Base-by-base conservation (phyloP, 805 yeast species). In the Candida oleophila region DNA sequence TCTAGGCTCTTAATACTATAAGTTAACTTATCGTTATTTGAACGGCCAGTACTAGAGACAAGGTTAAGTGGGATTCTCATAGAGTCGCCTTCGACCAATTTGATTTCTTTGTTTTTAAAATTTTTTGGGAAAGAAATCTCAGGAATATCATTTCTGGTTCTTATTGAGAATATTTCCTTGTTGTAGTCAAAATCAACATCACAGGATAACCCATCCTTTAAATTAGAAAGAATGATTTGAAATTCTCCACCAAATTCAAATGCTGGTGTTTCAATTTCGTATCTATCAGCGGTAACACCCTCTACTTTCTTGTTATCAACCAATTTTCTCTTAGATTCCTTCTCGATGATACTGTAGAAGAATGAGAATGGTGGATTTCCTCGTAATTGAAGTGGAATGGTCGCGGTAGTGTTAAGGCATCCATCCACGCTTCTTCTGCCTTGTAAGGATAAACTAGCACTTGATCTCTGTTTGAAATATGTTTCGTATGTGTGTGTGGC, bases 281-380 rank as follows among this genome's bases (percentile, higher is more conserved):
- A 71, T 1, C 54, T 51, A 46, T 69, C 61, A 0, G 60, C 62
- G 2, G 53, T 54, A 39, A 82, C 75, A 4, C 76, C 61, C 0
- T 65, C 62, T 41, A 66, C 74, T 14, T 22, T 5, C 21, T 22
- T 16, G 1, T 63, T 51, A 2, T 48, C 42, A 8, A 58, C 43
- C 12, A 62, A 49, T 20, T 56, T 55, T 16, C 54, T 51, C 3
- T 58, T 56, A 2, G 62, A 51, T 12, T 47, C 41, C 4, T 68
- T 64, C 44, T 84, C 85, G 16, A 85, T 63, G 19, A 92, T 68
- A 45, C 82, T 87, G 64, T 90, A 91, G 19, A 71, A 73, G 45
- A 94, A 71, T 2, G 77, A 69, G 54, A 85, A 89, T 3, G 98
- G 98, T 0, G 86, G 79, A 52, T 83, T 82, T 12, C 99, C 99